These are phyloP conservation scores for Tieghemostelium lacteum DNA, from an alignment of 78 protist species.

Conservation along the genomic window DNA sequence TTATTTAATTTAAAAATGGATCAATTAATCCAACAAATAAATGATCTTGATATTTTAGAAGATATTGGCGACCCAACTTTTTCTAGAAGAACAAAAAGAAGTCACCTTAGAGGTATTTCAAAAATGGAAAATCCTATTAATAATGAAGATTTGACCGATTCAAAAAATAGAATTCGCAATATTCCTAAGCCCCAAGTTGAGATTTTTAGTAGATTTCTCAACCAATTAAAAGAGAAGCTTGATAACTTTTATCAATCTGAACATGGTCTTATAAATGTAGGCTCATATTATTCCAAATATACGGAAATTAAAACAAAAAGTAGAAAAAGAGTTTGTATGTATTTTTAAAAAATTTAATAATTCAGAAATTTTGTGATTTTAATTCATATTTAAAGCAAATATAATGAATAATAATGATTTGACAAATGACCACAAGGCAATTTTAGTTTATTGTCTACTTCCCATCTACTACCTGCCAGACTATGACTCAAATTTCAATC, in stretches of 20 bases:
- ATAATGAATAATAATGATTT: background rate
- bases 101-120: background rate
- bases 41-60: too few species aligned
- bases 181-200: background rate
- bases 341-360: background rate
- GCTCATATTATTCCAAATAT: background rate
- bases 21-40: too few species aligned
- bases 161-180: background rate
- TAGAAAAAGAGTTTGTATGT: background rate
- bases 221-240: background rate
- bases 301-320: background rate
- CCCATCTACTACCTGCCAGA: slow-evolving; percentile 4
- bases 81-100: background rate
- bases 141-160: background rate
- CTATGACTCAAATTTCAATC: background rate
- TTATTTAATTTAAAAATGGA: too few species aligned
- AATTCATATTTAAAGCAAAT: background rate
- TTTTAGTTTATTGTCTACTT: background rate
- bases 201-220: background rate
- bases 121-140: background rate
- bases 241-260: background rate
- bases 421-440: background rate
- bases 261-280: background rate
- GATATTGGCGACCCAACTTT: background rate
- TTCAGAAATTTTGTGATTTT: background rate